These are phyloP conservation scores for Botrytis pseudocinerea DNA, from an alignment of 2,329 filamentous ascomycete species.

Conservation along the genomic window DNA sequence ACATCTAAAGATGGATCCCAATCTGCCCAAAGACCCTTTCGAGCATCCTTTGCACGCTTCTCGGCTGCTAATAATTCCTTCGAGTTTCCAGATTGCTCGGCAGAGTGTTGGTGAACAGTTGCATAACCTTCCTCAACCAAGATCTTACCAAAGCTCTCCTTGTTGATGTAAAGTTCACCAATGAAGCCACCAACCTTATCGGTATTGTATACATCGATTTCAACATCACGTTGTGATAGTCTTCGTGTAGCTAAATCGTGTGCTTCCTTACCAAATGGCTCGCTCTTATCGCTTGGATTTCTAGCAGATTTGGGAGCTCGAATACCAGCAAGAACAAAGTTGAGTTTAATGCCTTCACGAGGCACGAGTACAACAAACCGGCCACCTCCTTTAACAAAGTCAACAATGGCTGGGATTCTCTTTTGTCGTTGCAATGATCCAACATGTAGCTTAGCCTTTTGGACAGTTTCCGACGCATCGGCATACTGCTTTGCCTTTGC, in stretches of 20 bases:
- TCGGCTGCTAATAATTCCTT: conserved; percentile 86
- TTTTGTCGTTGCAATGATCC: conserved; percentile 86
- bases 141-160: conserved; percentile 92
- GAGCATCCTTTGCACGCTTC: conserved; percentile 81
- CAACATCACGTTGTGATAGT: conserved; percentile 91
- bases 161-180: conserved; percentile 87
- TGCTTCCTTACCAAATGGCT: conserved; percentile 94
- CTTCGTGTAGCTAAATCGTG: conserved; percentile 86
- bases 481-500: conserved; percentile 79
- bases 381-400: conserved; percentile 97
- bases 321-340: conserved; percentile 90
- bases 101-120: conserved; percentile 89
- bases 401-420: conserved; percentile 88
- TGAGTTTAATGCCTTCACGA: conserved; percentile 90
- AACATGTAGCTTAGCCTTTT: conserved; percentile 94
- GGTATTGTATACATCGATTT: conserved; percentile 90
- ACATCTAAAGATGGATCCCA: conserved; percentile 89
- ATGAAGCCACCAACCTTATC: conserved; percentile 99
- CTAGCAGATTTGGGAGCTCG: conserved; percentile 85
- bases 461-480: conserved; percentile 87
- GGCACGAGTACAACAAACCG: conserved; percentile 91
- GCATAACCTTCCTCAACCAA: conserved; percentile 93
- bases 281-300: conserved; percentile 73
- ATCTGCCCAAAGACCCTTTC: conserved; percentile 88
- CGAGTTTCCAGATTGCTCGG: conserved; percentile 90